Base-by-base conservation (phyloP, 2,329 filamentous ascomycete species). In the Pseudovirgaria hyperparasitica region DNA sequence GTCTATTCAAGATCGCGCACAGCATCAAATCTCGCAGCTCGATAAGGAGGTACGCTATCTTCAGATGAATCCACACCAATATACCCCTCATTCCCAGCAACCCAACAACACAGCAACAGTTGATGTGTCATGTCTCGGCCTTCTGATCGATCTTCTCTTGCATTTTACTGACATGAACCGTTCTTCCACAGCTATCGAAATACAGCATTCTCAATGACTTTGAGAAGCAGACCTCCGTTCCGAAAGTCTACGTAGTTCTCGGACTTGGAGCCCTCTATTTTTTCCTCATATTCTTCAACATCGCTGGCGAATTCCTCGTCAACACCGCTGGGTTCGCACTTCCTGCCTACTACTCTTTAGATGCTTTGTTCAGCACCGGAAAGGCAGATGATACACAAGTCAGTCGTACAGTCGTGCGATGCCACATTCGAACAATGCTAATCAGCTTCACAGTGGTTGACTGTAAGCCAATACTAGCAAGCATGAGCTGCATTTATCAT, bases 281-380 rank as follows among this genome's bases (percentile, higher is more conserved):
- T 63, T 84, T 87, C 65, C 72, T 90, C 44, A 82, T 90, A 60
- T 75, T 90, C 63, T 85, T 92, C 69, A 92, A 92, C 70, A 79
- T 90, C 39, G 82, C 78, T 38, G 82, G 82, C 45, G 81, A 86
- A 60, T 78, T 90, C 50, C 66, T 92, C 43, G 85, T 82, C 60
- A 92, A 92, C 65, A 60, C 85, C 41, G 81, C 82, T 41, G 82
- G 82, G 36, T 90, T 90, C 54, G 60, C 80, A 43, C 70, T 92
- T 36, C 82, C 82, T 15, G 76, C 74, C 34, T 90, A 90, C 67
- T 92, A 87, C 60, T 87, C 82, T 19, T 62, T 90, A 30, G 63
- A 70, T 41, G 82, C 82, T 18, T 65, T 92, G 34, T 90, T 90
- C 61, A 76, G 67, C 32, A 46, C 65, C 29, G 63, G 52, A 60